Percentiles rank a stretch among this genome's conserved stretches.
Conservation (phyloP, 2,329 filamentous ascomycete genomes). For the Falciphora oryzae region DNA sequence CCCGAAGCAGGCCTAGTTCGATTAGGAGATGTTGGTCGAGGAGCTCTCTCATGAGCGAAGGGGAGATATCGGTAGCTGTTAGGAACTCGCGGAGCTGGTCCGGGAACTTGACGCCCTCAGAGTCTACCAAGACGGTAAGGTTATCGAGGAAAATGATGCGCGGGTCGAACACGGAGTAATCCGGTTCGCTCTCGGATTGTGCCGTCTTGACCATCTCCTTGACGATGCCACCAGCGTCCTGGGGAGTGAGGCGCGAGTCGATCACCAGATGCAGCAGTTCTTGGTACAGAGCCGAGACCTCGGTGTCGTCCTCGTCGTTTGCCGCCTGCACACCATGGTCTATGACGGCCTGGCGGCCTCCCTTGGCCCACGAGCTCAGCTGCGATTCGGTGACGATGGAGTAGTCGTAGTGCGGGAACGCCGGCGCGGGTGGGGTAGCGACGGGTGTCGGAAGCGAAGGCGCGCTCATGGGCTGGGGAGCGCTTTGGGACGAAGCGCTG, state of each 20-base stretch:
- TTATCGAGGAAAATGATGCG: slow-evolving; percentile 76
- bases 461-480: slow-evolving; percentile 19
- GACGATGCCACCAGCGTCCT: slow-evolving; percentile 65
- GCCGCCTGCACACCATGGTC: slow-evolving; percentile 59
- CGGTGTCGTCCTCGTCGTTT: slow-evolving; percentile 60
- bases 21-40: slow-evolving; percentile 76
- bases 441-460: slow-evolving; percentile 22
- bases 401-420: slow-evolving; percentile 58
- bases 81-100: slow-evolving; percentile 61
- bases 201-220: slow-evolving; percentile 63
- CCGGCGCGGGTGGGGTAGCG: slow-evolving; percentile 26
- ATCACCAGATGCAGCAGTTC: slow-evolving; percentile 76
- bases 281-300: slow-evolving; percentile 70
- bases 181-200: slow-evolving; percentile 44
- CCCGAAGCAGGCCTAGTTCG: slow-evolving; percentile 71
- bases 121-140: slow-evolving; percentile 71
- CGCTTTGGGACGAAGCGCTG: slow-evolving; percentile 32
- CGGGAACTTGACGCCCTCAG: slow-evolving; percentile 48
- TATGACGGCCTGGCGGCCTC: slow-evolving; percentile 62
- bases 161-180: slow-evolving; percentile 50
- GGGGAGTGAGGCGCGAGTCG: slow-evolving; percentile 59
- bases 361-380: slow-evolving; percentile 60
- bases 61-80: slow-evolving; percentile 64
- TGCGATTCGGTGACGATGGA: slow-evolving; percentile 67
- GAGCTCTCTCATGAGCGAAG: slow-evolving; percentile 68